Evolutionary conservation across 2,329 filamentous ascomycete species (phyloP).

Genomic region (Fusarium sp.): DNA sequence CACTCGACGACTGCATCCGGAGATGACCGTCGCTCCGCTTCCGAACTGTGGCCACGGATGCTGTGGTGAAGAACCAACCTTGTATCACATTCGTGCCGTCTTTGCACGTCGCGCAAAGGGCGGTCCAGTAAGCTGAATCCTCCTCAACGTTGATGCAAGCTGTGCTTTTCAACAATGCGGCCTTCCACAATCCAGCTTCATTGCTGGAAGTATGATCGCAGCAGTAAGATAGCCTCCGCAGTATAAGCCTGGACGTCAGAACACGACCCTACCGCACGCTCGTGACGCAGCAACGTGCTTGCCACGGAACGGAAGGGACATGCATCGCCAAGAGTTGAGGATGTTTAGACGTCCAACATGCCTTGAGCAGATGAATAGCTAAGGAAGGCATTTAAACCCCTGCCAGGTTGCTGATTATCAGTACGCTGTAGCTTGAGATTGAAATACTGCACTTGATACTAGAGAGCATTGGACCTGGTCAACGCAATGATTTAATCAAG

Average conservation of each 20-base stretch:
- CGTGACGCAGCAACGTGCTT: neutral
- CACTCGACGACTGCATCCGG: neutral
- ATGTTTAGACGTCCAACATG: neutral
- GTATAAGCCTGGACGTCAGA: neutral
- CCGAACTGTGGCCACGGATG: neutral
- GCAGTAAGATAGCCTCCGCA: neutral
- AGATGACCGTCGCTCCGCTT: neutral
- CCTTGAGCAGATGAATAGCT: neutral
- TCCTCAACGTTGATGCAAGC: neutral
- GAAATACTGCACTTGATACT: conserved; percentile 4
- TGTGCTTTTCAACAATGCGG: neutral
- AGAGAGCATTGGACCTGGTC: neutral
- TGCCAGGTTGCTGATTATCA: neutral
- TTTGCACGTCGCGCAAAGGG: neutral
- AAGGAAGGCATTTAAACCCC: neutral
- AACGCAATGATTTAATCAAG: neutral
- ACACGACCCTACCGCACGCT: neutral
- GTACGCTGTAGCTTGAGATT: conserved; percentile 11
- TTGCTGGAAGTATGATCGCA: neutral
- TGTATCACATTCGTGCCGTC: neutral
- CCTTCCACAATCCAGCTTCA: neutral
- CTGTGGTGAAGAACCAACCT: neutral
- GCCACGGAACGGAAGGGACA: neutral
- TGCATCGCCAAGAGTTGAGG: neutral
- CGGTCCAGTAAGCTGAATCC: neutral